Percentiles rank a stretch among this genome's conserved stretches.
phyloP scores from a whole-genome alignment of 306 rosid species.

The Cucurbita pepo region DNA sequence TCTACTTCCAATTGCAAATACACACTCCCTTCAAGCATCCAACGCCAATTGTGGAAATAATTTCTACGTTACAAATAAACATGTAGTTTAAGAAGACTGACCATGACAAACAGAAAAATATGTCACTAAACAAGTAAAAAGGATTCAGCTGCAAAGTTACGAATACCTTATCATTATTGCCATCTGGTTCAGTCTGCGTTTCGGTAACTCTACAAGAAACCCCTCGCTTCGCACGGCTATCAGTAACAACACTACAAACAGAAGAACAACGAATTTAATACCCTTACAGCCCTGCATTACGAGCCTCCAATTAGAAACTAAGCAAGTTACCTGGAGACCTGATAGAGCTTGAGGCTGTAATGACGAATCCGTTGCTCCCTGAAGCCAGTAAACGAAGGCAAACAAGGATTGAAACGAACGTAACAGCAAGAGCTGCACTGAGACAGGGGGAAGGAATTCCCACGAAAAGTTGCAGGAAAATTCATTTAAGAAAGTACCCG shows the following conservation, averaged over 20 bases:
- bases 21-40: background rate
- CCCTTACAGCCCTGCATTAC: background rate
- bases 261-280: background rate
- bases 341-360: slow-evolving; percentile 19
- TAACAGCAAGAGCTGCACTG: slow-evolving; percentile 51
- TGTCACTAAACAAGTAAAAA: background rate
- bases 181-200: slow-evolving; percentile 35
- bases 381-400: slow-evolving; percentile 13
- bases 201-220: slow-evolving; percentile 49
- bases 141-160: background rate
- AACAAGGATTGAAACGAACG: slow-evolving; percentile 37
- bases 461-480: slow-evolving; percentile 37
- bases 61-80: background rate
- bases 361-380: slow-evolving; percentile 14
- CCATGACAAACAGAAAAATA: background rate
- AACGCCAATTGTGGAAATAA: background rate
- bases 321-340: slow-evolving; percentile 25
- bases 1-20: background rate
- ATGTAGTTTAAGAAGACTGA: background rate
- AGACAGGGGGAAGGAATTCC: slow-evolving; percentile 34
- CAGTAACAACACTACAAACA: background rate
- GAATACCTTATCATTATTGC: slow-evolving; percentile 51
- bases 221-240: slow-evolving; percentile 21
- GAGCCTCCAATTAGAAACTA: background rate
- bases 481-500: slow-evolving; percentile 22